These are phyloP conservation scores for Globisporangium radiosum DNA, from an alignment of 352 stramenopile species.

Conservation along the genomic window DNA sequence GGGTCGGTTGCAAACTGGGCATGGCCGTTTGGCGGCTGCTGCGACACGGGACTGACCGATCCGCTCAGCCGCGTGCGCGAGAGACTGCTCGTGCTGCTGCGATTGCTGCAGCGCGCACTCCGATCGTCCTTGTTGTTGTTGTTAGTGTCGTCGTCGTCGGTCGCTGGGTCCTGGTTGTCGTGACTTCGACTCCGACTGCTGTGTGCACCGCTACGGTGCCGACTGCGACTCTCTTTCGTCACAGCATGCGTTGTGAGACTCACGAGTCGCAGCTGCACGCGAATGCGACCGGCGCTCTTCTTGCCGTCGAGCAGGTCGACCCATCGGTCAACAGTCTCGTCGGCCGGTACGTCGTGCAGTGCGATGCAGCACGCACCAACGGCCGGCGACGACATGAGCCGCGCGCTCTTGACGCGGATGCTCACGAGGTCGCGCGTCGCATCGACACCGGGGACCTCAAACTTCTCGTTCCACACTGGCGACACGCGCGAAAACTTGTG, in stretches of 20 bases:
- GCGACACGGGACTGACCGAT: slow-evolving; percentile 9
- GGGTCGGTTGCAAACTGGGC: background rate
- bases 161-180: slow-evolving; percentile 1
- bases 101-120: slow-evolving; percentile 2
- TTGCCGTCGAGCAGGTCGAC: slow-evolving; percentile 47
- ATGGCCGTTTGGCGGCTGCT: background rate
- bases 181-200: slow-evolving; percentile 6
- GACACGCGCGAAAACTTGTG: slow-evolving; percentile 44
- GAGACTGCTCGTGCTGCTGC: slow-evolving; percentile 11
- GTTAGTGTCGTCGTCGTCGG: background rate
- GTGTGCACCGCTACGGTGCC: background rate
- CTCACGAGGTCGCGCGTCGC: slow-evolving; percentile 42
- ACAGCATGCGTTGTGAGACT: slow-evolving; percentile 13
- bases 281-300: slow-evolving; percentile 47
- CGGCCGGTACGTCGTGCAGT: slow-evolving; percentile 35
- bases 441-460: slow-evolving; percentile 54
- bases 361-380: slow-evolving; percentile 47
- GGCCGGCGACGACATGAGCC: slow-evolving; percentile 51
- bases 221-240: slow-evolving; percentile 4
- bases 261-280: slow-evolving; percentile 61
- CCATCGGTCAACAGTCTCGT: slow-evolving; percentile 51
- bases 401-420: slow-evolving; percentile 65
- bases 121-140: background rate
- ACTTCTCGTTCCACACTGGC: slow-evolving; percentile 76
- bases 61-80: slow-evolving; percentile 11